Conservation (phyloP, 345 rosid genomes). For the Stellera chamaejasme region DNA sequence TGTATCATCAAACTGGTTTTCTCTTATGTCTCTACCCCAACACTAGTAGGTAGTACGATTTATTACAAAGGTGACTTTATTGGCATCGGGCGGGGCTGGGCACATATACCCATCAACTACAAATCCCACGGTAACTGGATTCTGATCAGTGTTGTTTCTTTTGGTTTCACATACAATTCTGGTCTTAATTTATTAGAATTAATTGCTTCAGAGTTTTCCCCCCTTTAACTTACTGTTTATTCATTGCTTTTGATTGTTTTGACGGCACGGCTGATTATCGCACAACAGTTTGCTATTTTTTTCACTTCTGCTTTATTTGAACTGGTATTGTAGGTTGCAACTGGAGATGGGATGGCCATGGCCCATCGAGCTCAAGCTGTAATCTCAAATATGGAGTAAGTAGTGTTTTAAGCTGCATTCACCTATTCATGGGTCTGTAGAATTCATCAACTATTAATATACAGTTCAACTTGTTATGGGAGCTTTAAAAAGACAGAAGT, state of each 20-base stretch:
- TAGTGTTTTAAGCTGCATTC: slow-evolving; percentile 1
- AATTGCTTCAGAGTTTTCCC: background rate
- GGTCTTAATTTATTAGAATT: background rate
- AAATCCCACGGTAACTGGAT: slow-evolving; percentile 64
- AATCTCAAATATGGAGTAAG: slow-evolving; percentile 97
- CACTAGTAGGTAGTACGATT: slow-evolving; percentile 66
- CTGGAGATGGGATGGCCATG: slow-evolving; percentile 98
- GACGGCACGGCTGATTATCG: background rate
- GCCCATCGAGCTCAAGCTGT: slow-evolving; percentile 95
- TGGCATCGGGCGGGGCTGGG: slow-evolving; percentile 98
- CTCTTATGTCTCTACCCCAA: slow-evolving; percentile 1
- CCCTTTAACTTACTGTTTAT: background rate
- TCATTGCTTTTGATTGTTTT: background rate
- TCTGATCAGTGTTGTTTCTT: slow-evolving; percentile 1
- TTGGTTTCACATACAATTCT: background rate
- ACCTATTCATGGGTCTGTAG: too few species aligned
- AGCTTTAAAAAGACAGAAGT: too few species aligned
- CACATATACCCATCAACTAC: slow-evolving; percentile 94
- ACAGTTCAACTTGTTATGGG: too few species aligned
- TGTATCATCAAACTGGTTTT: slow-evolving; percentile 5
- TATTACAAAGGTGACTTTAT: slow-evolving; percentile 85
- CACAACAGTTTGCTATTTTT: background rate
- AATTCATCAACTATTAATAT: too few species aligned
- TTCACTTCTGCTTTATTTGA: background rate
- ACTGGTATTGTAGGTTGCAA: slow-evolving; percentile 62